Evolutionary conservation across 176 grass and related monocot genomes (phyloP).

Genomic region (Alloteropsis semialata): DNA sequence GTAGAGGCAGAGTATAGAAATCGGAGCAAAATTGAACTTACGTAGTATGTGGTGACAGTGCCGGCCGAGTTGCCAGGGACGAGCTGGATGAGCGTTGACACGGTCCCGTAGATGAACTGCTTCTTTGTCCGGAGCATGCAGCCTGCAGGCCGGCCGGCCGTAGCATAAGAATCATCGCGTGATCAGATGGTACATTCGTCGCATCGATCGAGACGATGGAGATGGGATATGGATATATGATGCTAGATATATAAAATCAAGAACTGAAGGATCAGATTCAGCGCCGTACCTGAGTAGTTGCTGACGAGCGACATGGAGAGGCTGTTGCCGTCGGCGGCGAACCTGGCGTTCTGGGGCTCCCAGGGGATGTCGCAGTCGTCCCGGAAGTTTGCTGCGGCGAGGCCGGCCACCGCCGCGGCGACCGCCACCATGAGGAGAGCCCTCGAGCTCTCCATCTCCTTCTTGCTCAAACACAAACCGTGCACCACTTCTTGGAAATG

Average conservation of each 20-base stretch:
- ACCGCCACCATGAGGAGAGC: not conserved
- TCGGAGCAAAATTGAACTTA: conserved; percentile 12
- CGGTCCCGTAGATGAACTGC: conserved; percentile 67
- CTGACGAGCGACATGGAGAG: conserved; percentile 35
- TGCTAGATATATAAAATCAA: not conserved
- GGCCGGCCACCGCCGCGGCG: not conserved
- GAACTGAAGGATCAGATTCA: not conserved
- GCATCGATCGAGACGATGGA: not conserved
- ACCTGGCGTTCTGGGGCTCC: conserved; percentile 40
- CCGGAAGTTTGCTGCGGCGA: conserved; percentile 31
- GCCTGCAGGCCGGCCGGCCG: not conserved
- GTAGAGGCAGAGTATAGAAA: not conserved
- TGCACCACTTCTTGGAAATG: not conserved
- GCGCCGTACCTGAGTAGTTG: conserved; percentile 27
- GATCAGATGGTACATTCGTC: not conserved
- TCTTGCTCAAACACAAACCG: not conserved
- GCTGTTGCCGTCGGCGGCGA: conserved; percentile 16
- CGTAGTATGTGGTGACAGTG: conserved; percentile 78
- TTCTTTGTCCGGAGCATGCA: conserved; percentile 63
- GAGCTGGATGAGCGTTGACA: conserved; percentile 63
- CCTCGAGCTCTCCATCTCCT: conserved; percentile 1
- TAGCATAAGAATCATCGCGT: conserved; percentile 13
- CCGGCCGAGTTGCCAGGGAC: conserved; percentile 65
- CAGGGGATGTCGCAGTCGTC: conserved; percentile 43
- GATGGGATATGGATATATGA: not conserved